A percentile compares a stretch with the other conserved stretches of the same genome.
Evolutionary conservation across 805 yeast species (phyloP).

Genomic region (Komagataella populi): DNA sequence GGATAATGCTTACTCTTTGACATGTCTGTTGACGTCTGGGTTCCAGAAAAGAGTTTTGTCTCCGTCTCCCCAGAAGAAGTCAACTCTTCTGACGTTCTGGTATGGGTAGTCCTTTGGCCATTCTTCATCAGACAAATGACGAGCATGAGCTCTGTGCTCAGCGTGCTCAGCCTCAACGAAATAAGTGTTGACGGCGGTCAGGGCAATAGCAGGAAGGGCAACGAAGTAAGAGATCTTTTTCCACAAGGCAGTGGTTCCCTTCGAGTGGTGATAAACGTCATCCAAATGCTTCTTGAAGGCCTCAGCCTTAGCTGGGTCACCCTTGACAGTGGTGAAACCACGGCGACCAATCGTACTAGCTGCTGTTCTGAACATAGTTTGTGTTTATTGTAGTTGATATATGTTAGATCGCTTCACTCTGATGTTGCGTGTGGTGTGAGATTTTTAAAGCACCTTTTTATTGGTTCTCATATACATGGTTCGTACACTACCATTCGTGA

Average conservation of each 20-base stretch:
- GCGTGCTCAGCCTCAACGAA: conserved; percentile 81
- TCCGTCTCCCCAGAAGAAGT: conserved; percentile 98
- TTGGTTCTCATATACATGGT: conserved; percentile 31
- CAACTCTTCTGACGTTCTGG: conserved; percentile 79
- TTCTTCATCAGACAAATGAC: conserved; percentile 70
- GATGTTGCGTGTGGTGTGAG: neutral
- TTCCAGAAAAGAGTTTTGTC: conserved; percentile 97
- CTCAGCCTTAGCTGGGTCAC: conserved; percentile 53
- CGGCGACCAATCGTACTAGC: conserved; percentile 14
- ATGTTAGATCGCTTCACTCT: neutral
- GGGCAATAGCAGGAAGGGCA: conserved; percentile 71
- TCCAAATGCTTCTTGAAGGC: conserved; percentile 48
- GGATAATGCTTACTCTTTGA: conserved; percentile 20
- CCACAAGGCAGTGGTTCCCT: conserved; percentile 68
- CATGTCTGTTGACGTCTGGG: conserved; percentile 80
- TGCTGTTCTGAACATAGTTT: neutral
- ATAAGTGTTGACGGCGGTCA: conserved; percentile 70
- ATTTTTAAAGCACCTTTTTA: conserved; percentile 14
- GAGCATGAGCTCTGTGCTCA: conserved; percentile 71
- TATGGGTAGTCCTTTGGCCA: conserved; percentile 87
- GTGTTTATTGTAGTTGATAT: neutral
- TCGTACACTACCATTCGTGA: neutral
- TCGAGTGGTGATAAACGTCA: conserved; percentile 71
- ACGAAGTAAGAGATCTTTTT: conserved; percentile 67
- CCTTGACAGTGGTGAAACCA: conserved; percentile 16